phyloP scores from a whole-genome alignment of 2,329 filamentous ascomycete species.

The Epichloe gansuensis region DNA sequence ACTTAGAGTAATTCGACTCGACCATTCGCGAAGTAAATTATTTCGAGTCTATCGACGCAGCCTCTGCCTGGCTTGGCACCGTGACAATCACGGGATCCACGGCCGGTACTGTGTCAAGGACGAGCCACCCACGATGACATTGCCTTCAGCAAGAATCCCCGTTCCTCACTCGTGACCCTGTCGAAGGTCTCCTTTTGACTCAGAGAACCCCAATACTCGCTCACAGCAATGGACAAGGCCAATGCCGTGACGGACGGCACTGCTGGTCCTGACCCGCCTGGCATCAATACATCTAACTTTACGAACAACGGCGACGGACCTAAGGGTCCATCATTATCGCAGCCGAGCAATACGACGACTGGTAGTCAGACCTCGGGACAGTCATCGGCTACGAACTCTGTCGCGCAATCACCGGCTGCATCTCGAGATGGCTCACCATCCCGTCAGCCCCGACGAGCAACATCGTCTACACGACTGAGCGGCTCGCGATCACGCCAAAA shows the following conservation, averaged over 20 bases:
- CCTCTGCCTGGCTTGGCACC: background rate
- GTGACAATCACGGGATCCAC: constrained; percentile 5
- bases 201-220: constrained; percentile 16
- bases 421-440: constrained; percentile 37
- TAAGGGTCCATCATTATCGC: constrained; percentile 1
- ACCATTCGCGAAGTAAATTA: background rate
- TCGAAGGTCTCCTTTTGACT: constrained; percentile 17
- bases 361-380: constrained; percentile 21
- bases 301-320: background rate
- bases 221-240: constrained; percentile 23
- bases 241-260: constrained; percentile 11
- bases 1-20: background rate
- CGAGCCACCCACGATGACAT: constrained; percentile 23
- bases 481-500: constrained; percentile 49
- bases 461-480: constrained; percentile 22
- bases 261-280: constrained; percentile 9
- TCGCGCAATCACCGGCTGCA: constrained; percentile 22
- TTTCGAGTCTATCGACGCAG: background rate
- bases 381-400: constrained; percentile 25
- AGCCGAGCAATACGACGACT: constrained; percentile 10
- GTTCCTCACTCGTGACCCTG: constrained; percentile 15
- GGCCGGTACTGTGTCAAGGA: constrained; percentile 16
- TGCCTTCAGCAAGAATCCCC: background rate
- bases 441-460: constrained; percentile 24
- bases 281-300: constrained; percentile 1